phyloP scores from a whole-genome alignment of 768 basidiomycete species.

The Rhodotorula sphaerocarpa region DNA sequence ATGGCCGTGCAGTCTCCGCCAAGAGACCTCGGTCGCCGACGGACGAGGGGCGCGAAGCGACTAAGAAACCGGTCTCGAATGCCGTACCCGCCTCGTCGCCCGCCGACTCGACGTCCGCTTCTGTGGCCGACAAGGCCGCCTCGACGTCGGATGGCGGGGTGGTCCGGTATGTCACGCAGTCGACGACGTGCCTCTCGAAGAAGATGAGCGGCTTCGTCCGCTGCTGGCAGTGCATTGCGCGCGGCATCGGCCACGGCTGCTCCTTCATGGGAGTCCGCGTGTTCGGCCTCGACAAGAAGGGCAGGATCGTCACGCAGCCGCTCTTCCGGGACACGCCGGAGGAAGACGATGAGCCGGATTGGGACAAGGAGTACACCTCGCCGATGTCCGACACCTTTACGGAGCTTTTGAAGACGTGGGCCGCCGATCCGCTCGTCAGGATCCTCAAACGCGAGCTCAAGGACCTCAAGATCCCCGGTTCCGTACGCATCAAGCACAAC shows the following conservation, averaged over 20 bases:
- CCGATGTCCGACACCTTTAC: constrained; percentile 7
- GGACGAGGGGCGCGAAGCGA: background rate
- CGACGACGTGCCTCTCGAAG: constrained; percentile 31
- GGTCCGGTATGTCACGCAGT: constrained; percentile 3
- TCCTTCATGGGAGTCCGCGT: constrained; percentile 25
- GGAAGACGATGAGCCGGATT: constrained; percentile 9
- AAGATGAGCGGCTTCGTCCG: constrained; percentile 17
- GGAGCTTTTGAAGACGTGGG: constrained; percentile 24
- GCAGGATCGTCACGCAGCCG: constrained; percentile 5
- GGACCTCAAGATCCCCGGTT: background rate
- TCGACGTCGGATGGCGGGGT: background rate
- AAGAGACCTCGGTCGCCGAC: too few species aligned
- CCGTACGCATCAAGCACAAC: constrained; percentile 9
- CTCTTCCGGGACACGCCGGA: background rate
- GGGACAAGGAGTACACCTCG: constrained; percentile 7
- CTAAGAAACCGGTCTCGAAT: background rate
- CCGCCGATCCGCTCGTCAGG: constrained; percentile 2
- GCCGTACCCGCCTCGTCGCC: too few species aligned
- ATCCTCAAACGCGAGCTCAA: constrained; percentile 12
- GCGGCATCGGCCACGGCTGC: constrained; percentile 20
- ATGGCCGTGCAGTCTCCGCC: too few species aligned
- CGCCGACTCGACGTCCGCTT: too few species aligned
- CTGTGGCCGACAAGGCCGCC: too few species aligned
- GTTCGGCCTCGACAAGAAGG: constrained; percentile 20
- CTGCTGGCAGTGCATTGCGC: constrained; percentile 31